phyloP scores from a whole-genome alignment of 164 flowering plant genomes.

The Pachysandra terminalis region DNA sequence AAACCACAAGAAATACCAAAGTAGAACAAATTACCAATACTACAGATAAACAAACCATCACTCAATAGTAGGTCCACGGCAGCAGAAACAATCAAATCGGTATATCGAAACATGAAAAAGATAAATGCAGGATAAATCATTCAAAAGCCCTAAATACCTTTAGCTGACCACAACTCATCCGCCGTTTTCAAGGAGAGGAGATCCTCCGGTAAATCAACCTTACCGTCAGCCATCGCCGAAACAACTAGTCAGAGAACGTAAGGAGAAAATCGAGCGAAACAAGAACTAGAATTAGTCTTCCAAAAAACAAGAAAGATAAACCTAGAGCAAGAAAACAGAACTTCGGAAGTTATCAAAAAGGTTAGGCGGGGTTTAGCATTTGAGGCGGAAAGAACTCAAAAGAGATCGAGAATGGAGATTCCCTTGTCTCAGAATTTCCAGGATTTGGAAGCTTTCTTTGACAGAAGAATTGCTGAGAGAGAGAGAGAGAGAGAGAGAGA shows the following conservation, averaged over 20 bases:
- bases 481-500: not conserved
- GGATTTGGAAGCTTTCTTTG: conserved; percentile 2
- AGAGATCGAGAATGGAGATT: not conserved
- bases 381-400: not conserved
- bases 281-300: not conserved
- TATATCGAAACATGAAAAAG: not conserved
- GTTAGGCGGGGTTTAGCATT: not conserved
- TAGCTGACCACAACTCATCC: conserved; percentile 45
- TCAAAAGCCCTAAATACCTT: conserved; percentile 34
- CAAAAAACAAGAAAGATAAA: not conserved
- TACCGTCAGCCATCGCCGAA: conserved; percentile 53
- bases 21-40: not conserved
- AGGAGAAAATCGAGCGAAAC: not conserved
- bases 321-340: not conserved
- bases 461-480: not conserved
- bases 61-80: conserved; percentile 3
- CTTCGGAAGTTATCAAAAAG: not conserved
- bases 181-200: conserved; percentile 47
- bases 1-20: not conserved
- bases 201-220: conserved; percentile 76
- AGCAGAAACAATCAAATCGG: not conserved
- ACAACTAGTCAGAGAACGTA: not conserved
- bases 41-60: conserved; percentile 20
- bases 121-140: not conserved
- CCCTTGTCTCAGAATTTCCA: not conserved